Conservation (phyloP, 2,329 filamentous ascomycete genomes). For the Venturia effusa region DNA sequence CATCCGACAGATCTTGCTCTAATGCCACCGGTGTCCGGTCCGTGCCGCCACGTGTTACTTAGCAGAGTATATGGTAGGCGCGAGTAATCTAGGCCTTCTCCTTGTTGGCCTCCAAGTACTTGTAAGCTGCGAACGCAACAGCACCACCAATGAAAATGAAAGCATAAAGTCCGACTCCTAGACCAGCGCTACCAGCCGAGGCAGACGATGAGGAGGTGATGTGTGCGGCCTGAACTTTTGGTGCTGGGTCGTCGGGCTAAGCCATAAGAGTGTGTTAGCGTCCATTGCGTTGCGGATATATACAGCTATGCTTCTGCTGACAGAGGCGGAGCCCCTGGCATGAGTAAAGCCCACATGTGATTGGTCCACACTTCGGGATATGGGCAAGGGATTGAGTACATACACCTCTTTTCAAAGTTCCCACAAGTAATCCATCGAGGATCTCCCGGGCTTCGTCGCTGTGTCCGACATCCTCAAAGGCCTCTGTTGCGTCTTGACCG, state of each 20-base stretch:
- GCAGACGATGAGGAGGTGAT: conserved; percentile 40
- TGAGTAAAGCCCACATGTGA: neutral
- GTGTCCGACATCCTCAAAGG: conserved; percentile 98
- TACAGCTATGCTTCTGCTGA: neutral
- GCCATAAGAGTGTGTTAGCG: conserved; percentile 7
- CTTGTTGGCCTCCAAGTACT: conserved; percentile 56
- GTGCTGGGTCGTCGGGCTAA: conserved; percentile 72
- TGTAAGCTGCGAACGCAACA: conserved; percentile 70
- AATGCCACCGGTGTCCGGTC: neutral
- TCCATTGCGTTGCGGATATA: neutral
- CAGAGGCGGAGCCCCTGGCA: neutral
- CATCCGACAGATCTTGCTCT: neutral
- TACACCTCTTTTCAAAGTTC: conserved; percentile 71
- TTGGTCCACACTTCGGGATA: neutral
- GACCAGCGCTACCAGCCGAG: conserved; percentile 39
- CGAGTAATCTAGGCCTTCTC: neutral
- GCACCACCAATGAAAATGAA: conserved; percentile 67
- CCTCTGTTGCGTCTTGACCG: conserved; percentile 92
- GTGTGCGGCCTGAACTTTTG: conserved; percentile 46
- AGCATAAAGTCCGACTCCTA: conserved; percentile 74
- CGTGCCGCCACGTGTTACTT: neutral
- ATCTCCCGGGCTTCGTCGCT: conserved; percentile 97
- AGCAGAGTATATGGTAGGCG: neutral
- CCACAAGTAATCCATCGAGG: conserved; percentile 64
- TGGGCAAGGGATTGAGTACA: conserved; percentile 20